Evolutionary conservation across 805 yeast species (phyloP), one percentile per base, ranked within the genome.

Genomic region (Kockiozyma suomiensis): DNA sequence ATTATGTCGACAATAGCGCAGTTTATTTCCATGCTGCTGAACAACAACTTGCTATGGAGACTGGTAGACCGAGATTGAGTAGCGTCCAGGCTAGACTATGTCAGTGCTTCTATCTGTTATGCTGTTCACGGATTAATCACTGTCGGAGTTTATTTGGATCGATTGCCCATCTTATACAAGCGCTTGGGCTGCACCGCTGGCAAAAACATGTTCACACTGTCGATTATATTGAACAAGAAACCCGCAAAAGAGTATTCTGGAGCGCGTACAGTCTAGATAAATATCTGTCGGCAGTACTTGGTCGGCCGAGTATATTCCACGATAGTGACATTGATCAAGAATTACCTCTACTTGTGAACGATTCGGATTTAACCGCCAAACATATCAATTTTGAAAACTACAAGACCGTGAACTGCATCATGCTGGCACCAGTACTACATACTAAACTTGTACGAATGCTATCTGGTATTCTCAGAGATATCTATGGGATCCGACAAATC

Each of bases 251-350:
- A 19, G 65, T 64, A 6, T 66, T 68, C 48, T 69, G 72, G 72
- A 41, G 68, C 41, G 58, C 70, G 17, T 69, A 69, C 49, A 60
- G 56, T 59, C 56, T 69, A 63, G 72, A 69, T 50, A 55, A 84
- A 46, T 71, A 80, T 26, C 76, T 82, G 13, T 77, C 82, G 2
- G 72, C 79, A 12, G 76, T 81, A 13, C 68, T 82, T 23, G 84
- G 85, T 1, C 72, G 85, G 46, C 80, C 82, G 1, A 74, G 80
- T 26, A 76, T 80, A 0, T 70, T 83, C 21, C 76, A 78, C 42
- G 85, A 82, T 60, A 76, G 76, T 54, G 85, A 82, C 62, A 79
- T 82, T 46, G 80, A 79, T 21, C 59, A 58, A 48, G 61, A 54
- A 15, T 33, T 53, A 5, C 63, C 65, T 12, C 41, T 52, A 10